Percentiles rank a stretch among this genome's conserved stretches.
Conservation (phyloP, 805 yeast genomes). For the Lachancea dasiensis region DNA sequence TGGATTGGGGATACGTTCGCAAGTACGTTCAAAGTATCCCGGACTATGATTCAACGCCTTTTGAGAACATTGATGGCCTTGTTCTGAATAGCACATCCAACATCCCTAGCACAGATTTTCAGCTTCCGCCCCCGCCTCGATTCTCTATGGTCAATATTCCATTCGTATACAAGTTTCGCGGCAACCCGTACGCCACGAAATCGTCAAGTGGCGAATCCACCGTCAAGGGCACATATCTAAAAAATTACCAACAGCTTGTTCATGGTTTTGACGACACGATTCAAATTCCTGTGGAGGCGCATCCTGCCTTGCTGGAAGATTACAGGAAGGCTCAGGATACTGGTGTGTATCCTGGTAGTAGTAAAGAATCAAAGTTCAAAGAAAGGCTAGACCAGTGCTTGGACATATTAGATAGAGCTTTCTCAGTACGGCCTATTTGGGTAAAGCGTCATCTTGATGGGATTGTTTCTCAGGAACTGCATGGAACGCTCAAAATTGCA, state of each 20-base stretch:
- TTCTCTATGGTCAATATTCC: constrained; percentile 75
- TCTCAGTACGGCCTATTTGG: constrained; percentile 78
- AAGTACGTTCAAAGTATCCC: constrained; percentile 33
- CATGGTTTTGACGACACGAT: constrained; percentile 41
- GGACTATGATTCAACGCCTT: constrained; percentile 35
- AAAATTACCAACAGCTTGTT: constrained; percentile 40
- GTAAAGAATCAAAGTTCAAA: constrained; percentile 29
- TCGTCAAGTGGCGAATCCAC: constrained; percentile 49
- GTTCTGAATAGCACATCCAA: constrained; percentile 20
- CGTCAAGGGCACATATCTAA: constrained; percentile 38
- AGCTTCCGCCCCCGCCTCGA: constrained; percentile 78
- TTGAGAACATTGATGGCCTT: constrained; percentile 29
- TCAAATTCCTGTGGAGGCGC: constrained; percentile 44
- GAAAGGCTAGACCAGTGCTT: constrained; percentile 28
- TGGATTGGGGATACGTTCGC: constrained; percentile 30
- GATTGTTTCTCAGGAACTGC: constrained; percentile 42
- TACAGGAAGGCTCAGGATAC: constrained; percentile 33
- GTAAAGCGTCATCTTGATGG: constrained; percentile 63
- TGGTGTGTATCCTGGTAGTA: constrained; percentile 32
- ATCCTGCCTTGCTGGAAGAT: constrained; percentile 44
- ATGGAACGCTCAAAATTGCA: constrained; percentile 56
- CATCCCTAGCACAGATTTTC: constrained; percentile 26
- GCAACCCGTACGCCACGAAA: constrained; percentile 54
- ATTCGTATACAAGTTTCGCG: constrained; percentile 67
- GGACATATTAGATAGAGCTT: constrained; percentile 37